Conservation (phyloP, 768 basidiomycete species). For the Pleurotus ostreatus region DNA sequence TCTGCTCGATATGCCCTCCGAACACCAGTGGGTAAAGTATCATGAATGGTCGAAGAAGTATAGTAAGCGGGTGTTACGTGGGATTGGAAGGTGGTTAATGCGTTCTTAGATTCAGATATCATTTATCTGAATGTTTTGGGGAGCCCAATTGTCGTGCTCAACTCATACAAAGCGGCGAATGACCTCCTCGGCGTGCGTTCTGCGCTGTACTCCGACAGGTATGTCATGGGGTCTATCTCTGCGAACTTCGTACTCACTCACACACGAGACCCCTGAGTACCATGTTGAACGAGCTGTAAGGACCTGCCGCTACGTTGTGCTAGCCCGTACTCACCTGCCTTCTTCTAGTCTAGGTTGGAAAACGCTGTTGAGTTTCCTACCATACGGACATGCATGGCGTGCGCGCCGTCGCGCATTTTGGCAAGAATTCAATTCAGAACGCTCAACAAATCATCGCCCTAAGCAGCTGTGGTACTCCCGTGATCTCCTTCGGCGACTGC, state of each 20-base stretch:
- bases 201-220: constrained; percentile 7
- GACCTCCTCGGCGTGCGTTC: constrained; percentile 12
- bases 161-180: constrained; percentile 8
- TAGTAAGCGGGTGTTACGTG: constrained; percentile 10
- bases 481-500: constrained; percentile 25
- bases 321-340: too few species aligned
- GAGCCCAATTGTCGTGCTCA: constrained; percentile 6
- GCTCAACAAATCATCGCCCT: constrained; percentile 24
- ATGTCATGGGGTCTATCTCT: background rate
- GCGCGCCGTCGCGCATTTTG: background rate
- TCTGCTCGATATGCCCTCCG: constrained; percentile 14
- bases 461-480: constrained; percentile 9
- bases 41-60: too few species aligned
- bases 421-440: constrained; percentile 32
- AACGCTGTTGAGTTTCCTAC: constrained; percentile 7
- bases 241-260: background rate
- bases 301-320: too few species aligned
- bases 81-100: background rate
- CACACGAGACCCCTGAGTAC: too few species aligned
- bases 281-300: too few species aligned
- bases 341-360: constrained; percentile 3
- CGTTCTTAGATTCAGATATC: constrained; percentile 1
- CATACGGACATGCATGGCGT: background rate
- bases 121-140: constrained; percentile 5
- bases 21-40: constrained; percentile 18